Evolutionary conservation across 1,284 basidiomycete species (phyloP).

Genomic region (Trametes sp.): DNA sequence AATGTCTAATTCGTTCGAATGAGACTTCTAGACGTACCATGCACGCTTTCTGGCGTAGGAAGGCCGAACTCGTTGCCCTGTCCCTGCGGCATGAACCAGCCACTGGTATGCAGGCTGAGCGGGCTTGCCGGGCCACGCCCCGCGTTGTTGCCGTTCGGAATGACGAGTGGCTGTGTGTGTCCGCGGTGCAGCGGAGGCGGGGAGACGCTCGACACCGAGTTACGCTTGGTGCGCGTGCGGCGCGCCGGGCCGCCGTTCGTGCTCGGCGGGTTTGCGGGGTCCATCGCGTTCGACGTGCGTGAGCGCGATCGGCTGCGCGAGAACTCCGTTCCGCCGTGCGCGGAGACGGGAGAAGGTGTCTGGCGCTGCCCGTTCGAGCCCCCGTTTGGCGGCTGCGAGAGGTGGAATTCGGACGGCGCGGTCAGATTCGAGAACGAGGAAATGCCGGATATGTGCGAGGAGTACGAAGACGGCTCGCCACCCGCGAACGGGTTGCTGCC

Average conservation of each 20-base stretch:
- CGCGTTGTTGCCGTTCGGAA: constrained; percentile 50
- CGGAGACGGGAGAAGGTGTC: constrained; percentile 35
- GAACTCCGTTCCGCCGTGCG: constrained; percentile 30
- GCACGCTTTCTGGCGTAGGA: constrained; percentile 51
- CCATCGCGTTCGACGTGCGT: constrained; percentile 49
- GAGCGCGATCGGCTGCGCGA: constrained; percentile 54
- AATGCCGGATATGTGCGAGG: constrained; percentile 32
- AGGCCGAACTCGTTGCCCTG: constrained; percentile 45
- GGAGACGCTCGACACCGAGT: constrained; percentile 55
- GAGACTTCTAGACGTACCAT: constrained; percentile 33
- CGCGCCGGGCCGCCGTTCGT: constrained; percentile 48
- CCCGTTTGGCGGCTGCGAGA: constrained; percentile 30
- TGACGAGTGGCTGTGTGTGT: constrained; percentile 61
- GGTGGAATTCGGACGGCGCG: constrained; percentile 31
- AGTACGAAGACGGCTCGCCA: constrained; percentile 40
- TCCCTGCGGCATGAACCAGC: constrained; percentile 36
- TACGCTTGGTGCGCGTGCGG: constrained; percentile 47
- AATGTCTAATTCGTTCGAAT: constrained; percentile 4
- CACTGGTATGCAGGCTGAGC: constrained; percentile 41
- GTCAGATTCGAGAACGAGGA: constrained; percentile 36
- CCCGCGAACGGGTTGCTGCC: constrained; percentile 31
- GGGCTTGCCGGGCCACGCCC: constrained; percentile 38
- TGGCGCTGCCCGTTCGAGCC: constrained; percentile 33
- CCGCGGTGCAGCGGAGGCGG: constrained; percentile 49
- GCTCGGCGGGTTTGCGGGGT: constrained; percentile 49